phyloP scores from a whole-genome alignment of 2,329 filamentous ascomycete species.

The Drechslerella coelobrocha region DNA sequence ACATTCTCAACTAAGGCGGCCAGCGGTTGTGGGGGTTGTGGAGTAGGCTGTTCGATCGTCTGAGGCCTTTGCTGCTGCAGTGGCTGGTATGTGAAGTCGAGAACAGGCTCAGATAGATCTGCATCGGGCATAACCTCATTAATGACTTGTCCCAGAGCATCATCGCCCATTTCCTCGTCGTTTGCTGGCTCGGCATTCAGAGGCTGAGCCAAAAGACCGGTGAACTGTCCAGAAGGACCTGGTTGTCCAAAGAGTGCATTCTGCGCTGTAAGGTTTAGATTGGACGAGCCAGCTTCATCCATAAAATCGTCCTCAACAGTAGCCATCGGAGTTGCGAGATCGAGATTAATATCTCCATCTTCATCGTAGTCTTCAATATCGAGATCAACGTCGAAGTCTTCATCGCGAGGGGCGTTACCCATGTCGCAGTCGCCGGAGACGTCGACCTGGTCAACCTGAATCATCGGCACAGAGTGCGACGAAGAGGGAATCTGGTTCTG shows the following conservation, averaged over 20 bases:
- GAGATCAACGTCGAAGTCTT: conserved; percentile 45
- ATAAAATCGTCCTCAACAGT: conserved; percentile 37
- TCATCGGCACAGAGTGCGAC: conserved; percentile 35
- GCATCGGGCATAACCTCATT: conserved; percentile 47
- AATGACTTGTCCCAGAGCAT: conserved; percentile 26
- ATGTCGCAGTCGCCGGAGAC: conserved; percentile 33
- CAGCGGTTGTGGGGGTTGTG: conserved; percentile 4
- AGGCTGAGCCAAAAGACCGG: neutral
- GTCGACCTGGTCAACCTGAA: conserved; percentile 26
- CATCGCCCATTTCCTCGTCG: conserved; percentile 48
- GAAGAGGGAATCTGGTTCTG: conserved; percentile 15
- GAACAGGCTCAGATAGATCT: conserved; percentile 17
- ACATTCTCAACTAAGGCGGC: neutral
- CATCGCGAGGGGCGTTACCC: conserved; percentile 44
- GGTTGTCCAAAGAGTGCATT: conserved; percentile 32
- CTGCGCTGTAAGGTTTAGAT: conserved; percentile 1
- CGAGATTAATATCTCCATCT: conserved; percentile 37
- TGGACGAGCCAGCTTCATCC: conserved; percentile 12
- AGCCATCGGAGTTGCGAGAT: conserved; percentile 35
- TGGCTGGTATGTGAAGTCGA: neutral
- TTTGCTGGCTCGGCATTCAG: conserved; percentile 12
- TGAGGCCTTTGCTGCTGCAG: neutral
- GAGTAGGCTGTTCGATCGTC: neutral
- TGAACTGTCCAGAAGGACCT: conserved; percentile 11
- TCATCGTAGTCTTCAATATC: conserved; percentile 36